phyloP scores from a whole-genome alignment of 768 basidiomycete species.

The Psilocybe cyanescens region DNA sequence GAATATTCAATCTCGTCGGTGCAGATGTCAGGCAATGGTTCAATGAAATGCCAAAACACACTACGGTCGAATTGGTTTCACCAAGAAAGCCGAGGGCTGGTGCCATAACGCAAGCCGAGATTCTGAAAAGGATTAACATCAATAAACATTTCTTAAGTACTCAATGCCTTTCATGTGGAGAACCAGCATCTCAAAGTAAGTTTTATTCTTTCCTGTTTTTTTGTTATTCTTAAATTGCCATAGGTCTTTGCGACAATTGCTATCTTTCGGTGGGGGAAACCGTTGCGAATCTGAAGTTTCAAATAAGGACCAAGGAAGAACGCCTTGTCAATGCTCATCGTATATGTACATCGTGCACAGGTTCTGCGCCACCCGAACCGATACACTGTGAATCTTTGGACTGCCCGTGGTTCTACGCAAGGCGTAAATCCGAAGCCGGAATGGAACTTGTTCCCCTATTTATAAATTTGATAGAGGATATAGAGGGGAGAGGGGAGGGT shows the following conservation, averaged over 20 bases:
- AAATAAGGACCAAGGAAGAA: conserved; percentile 56
- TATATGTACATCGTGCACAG: conserved; percentile 76
- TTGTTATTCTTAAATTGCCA: too few species aligned
- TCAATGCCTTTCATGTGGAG: conserved; percentile 73
- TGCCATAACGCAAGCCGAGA: conserved; percentile 21
- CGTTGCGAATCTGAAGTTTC: conserved; percentile 57
- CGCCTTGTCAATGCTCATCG: conserved; percentile 61
- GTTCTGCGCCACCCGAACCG: conserved; percentile 55
- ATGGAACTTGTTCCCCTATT: conserved; percentile 39
- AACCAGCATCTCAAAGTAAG: conserved; percentile 55
- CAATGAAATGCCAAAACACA: conserved; percentile 76
- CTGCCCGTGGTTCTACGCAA: conserved; percentile 82
- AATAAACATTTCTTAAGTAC: conserved; percentile 76
- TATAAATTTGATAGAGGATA: conserved; percentile 35
- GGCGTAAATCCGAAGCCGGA: conserved; percentile 59
- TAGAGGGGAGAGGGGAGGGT: conserved; percentile 28
- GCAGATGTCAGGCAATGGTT: conserved; percentile 89
- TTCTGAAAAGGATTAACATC: conserved; percentile 53
- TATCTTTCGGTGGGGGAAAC: conserved; percentile 52
- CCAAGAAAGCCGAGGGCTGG: conserved; percentile 29
- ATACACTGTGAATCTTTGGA: conserved; percentile 83
- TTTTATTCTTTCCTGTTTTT: not conserved
- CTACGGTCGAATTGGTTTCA: conserved; percentile 34
- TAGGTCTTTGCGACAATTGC: conserved; percentile 74
- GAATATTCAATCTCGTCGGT: conserved; percentile 91